These are phyloP conservation scores for Ophiocordyceps robertsii DNA, from an alignment of 2,329 filamentous ascomycete species.

Conservation along the genomic window DNA sequence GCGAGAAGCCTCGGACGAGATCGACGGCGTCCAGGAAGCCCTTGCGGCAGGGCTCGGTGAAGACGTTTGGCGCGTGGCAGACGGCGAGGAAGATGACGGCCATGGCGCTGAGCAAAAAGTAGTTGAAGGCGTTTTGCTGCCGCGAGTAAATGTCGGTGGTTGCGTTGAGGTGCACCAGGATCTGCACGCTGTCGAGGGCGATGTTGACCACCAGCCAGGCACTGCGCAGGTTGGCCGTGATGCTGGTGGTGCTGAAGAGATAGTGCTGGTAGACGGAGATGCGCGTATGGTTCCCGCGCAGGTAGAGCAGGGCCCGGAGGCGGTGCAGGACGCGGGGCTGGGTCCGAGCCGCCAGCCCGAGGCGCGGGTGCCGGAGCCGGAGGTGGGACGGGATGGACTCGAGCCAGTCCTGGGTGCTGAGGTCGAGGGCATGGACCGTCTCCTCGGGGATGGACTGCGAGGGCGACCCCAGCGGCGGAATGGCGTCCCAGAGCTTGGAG, in stretches of 20 bases:
- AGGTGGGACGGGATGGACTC: slow-evolving; percentile 29
- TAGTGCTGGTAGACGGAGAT: slow-evolving; percentile 28
- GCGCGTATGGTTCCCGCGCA: slow-evolving; percentile 28
- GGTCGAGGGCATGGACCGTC: slow-evolving; percentile 23
- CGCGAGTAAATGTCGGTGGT: slow-evolving; percentile 11
- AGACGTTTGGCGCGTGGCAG: slow-evolving; percentile 27
- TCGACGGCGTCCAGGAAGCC: slow-evolving; percentile 18
- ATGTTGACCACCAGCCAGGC: slow-evolving; percentile 22
- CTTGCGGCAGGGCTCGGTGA: slow-evolving; percentile 20
- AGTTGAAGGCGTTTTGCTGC: slow-evolving; percentile 12
- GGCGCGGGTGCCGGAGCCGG: slow-evolving; percentile 20
- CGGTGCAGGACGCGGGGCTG: slow-evolving; percentile 24
- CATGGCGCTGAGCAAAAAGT: slow-evolving; percentile 14
- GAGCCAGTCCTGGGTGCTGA: slow-evolving; percentile 30
- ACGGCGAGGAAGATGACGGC: slow-evolving; percentile 28
- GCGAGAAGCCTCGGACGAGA: slow-evolving; percentile 18
- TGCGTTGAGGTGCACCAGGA: slow-evolving; percentile 9
- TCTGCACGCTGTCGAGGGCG: slow-evolving; percentile 10
- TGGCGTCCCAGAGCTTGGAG: slow-evolving; percentile 31
- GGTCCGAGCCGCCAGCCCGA: slow-evolving; percentile 16
- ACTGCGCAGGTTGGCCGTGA: slow-evolving; percentile 17
- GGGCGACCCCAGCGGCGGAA: slow-evolving; percentile 21
- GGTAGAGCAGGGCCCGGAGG: slow-evolving; percentile 25
- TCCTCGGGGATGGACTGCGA: slow-evolving; percentile 23
- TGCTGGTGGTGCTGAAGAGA: slow-evolving; percentile 21